phyloP scores from a whole-genome alignment of 805 yeast genomes.

The Saccharomyces eubayanus region DNA sequence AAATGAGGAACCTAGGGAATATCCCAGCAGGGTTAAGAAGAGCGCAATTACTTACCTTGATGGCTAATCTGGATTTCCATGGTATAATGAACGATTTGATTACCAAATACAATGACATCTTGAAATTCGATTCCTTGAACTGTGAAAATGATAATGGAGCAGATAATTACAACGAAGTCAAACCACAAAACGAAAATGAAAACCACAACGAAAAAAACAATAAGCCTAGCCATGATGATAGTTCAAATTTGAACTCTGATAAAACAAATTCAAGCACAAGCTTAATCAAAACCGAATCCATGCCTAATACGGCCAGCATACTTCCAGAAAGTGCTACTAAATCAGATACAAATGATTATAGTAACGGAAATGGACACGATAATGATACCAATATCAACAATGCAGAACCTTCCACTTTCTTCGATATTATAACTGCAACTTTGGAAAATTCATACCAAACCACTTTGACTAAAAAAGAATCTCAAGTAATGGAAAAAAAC shows the following conservation, averaged over 20 bases:
- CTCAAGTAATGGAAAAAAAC: constrained; percentile 22
- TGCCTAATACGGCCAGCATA: background rate
- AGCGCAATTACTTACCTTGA: constrained; percentile 58
- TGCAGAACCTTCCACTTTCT: constrained; percentile 11
- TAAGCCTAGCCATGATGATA: background rate
- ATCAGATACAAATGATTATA: background rate
- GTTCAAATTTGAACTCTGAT: background rate
- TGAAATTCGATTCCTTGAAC: constrained; percentile 5
- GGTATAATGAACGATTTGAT: constrained; percentile 53
- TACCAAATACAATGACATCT: constrained; percentile 44
- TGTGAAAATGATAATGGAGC: constrained; percentile 14
- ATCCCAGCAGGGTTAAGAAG: constrained; percentile 72
- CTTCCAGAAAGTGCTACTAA: background rate
- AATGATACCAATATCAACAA: background rate
- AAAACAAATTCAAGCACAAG: background rate
- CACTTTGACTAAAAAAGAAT: constrained; percentile 11
- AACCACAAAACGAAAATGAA: no score
- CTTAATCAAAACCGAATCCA: background rate
- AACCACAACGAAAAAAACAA: background rate
- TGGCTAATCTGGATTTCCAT: constrained; percentile 59
- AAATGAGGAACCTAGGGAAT: constrained; percentile 69
- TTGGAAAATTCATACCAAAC: constrained; percentile 9
- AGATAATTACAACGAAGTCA: background rate
- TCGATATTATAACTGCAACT: constrained; percentile 14
- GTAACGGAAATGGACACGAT: background rate